Evolutionary conservation across 1,139 yeast genomes (phyloP).

Genomic region (Geotrichum carabidarum): DNA sequence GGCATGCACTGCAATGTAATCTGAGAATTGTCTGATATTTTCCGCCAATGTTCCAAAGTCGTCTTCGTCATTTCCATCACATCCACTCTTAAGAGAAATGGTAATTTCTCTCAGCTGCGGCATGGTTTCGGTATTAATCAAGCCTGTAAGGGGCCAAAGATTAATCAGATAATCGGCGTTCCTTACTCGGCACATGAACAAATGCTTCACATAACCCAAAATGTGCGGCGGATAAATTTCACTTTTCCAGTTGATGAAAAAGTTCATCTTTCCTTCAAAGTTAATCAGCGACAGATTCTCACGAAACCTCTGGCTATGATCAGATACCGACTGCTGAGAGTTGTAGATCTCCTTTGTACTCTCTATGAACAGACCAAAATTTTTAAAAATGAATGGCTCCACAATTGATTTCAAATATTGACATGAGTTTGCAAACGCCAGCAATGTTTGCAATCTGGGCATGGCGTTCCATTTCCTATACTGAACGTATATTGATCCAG

Average conservation of each 20-base stretch:
- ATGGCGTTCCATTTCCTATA: not conserved
- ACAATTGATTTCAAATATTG: not conserved
- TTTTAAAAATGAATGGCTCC: not conserved
- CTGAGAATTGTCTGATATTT: not conserved
- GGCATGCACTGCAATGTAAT: not conserved
- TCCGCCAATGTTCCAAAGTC: not conserved
- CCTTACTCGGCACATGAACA: not conserved
- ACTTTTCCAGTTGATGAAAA: not conserved
- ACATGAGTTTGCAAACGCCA: constrained; percentile 2
- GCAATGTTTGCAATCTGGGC: not conserved
- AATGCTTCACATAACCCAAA: not conserved
- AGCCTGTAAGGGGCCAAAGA: not conserved
- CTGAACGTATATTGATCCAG: not conserved
- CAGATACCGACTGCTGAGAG: not conserved
- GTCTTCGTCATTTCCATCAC: not conserved
- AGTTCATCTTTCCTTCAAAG: not conserved
- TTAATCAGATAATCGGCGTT: not conserved
- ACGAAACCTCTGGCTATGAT: not conserved
- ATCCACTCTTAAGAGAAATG: not conserved
- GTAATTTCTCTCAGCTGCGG: not conserved
- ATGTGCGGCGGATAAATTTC: not conserved
- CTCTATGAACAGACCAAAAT: not conserved
- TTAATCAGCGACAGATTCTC: not conserved
- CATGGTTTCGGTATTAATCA: not conserved
- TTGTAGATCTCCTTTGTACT: not conserved